Evolutionary conservation across 2,329 filamentous ascomycete genomes (phyloP), one percentile per base, ranked within the genome.

Genomic region (Diaporthe caulivora): DNA sequence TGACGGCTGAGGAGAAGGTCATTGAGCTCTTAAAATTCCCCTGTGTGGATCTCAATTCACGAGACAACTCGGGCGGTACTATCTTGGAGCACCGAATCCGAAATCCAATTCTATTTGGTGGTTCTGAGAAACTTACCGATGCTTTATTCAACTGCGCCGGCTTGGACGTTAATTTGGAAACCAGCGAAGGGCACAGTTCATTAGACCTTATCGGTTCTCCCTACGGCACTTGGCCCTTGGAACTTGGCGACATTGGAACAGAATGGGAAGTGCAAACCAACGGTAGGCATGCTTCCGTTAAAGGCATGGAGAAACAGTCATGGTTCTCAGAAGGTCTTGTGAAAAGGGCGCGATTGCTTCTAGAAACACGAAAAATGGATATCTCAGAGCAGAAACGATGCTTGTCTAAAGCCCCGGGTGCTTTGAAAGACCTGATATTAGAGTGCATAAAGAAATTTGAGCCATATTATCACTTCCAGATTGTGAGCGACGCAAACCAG

Each of bases 31-130:
- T 49, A 10, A 1, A 11, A 11, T 49, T 11, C 13, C 47, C 21
- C 21, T 9, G 4, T n/a, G 21, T 49, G 21, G 47, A 49, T 24
- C 21, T 49, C 47, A 49, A 49, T 49, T 49, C 47, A 49, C 47
- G 47, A 49, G 47, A 49, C 2, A 24, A 24, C 47, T 49, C 47
- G 47, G 2, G 47, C 2, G 21, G 10, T 11, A 51, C 47, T 1
- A 51, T 51, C 10, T 13, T 51, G 47, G 47, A 51, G n/a, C n/a
- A 51, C 24, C 3, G n/a, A 3, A 51, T 51, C 47, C n/a, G 47
- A 5, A 2, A 51, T 6, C n/a, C 9, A 13, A 3, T 0, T 10
- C n/a, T n/a, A 10, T n/a, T n/a, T 13, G n/a, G 2, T 0, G 0
- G 1, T 49, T 9, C 24, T 5, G 1, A 13, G 2, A 3, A 3